Evolutionary conservation across 345 rosid genomes (phyloP).

Genomic region (Cardamine resedifolia): DNA sequence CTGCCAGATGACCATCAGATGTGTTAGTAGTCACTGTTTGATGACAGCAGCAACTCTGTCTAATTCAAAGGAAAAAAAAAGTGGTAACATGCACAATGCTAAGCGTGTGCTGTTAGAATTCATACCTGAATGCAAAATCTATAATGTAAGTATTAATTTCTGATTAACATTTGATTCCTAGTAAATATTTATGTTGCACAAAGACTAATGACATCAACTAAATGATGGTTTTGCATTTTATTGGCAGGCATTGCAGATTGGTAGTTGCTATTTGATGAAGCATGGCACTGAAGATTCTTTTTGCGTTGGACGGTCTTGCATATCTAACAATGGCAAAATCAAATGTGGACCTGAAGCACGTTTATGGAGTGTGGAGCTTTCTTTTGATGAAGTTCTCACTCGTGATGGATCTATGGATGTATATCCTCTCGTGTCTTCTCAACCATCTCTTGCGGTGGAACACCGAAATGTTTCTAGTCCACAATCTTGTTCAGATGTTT

Average conservation of each 20-base stretch:
- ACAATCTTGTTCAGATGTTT: constrained; percentile 50
- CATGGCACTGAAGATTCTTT: constrained; percentile 51
- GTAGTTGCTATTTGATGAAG: constrained; percentile 61
- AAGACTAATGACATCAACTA: background rate
- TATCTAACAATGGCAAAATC: constrained; percentile 43
- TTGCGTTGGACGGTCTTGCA: constrained; percentile 42
- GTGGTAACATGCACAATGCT: constrained; percentile 38
- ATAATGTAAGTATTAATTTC: constrained; percentile 31
- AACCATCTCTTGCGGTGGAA: constrained; percentile 31
- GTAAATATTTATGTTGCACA: background rate
- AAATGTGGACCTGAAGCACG: constrained; percentile 42
- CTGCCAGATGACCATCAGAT: constrained; percentile 56
- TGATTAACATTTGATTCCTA: background rate
- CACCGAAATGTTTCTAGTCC: constrained; percentile 11
- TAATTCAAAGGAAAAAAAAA: constrained; percentile 34
- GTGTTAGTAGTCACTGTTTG: constrained; percentile 27
- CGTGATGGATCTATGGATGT: constrained; percentile 32
- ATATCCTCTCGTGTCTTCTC: constrained; percentile 34
- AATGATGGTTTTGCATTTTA: constrained; percentile 21
- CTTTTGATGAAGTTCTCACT: constrained; percentile 41
- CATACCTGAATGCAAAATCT: constrained; percentile 34
- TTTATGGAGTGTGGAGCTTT: constrained; percentile 58
- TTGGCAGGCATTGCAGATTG: constrained; percentile 74
- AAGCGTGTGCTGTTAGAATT: constrained; percentile 67
- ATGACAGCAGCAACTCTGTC: constrained; percentile 48